Evolutionary conservation across 1,139 yeast genomes (phyloP).

Genomic region (Hyphopichia fennica): DNA sequence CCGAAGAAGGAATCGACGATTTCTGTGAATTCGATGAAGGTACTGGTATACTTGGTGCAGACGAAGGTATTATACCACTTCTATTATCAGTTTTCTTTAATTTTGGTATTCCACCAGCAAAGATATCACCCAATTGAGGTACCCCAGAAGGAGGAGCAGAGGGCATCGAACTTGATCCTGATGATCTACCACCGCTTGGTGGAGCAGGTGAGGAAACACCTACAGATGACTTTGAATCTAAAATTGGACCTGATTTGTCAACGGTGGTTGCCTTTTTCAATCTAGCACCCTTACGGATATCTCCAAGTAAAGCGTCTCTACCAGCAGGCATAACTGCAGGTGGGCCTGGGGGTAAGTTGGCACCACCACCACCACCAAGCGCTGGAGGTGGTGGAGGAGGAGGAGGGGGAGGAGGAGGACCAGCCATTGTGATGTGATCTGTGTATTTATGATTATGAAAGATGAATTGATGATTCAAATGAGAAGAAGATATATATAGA

Average conservation of each 20-base stretch:
- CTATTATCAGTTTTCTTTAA: conserved; percentile 51
- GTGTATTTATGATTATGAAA: background rate
- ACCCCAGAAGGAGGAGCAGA: conserved; percentile 28
- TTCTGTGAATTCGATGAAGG: background rate
- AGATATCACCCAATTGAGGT: conserved; percentile 73
- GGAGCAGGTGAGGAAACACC: conserved; percentile 12
- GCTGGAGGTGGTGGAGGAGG: conserved; percentile 40
- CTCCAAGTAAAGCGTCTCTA: conserved; percentile 81
- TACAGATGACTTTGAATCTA: conserved; percentile 32
- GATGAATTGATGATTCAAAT: background rate
- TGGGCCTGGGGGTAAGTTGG: conserved; percentile 20
- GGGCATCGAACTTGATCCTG: conserved; percentile 13
- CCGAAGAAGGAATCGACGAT: conserved; percentile 31
- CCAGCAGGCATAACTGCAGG: conserved; percentile 45
- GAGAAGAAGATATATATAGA: no score
- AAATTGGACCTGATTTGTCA: conserved; percentile 46
- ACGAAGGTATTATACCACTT: conserved; percentile 42
- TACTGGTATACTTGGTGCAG: conserved; percentile 32
- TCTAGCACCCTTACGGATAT: conserved; percentile 75
- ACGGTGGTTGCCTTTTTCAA: conserved; percentile 69
- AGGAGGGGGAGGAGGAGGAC: conserved; percentile 41
- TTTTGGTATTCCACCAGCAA: conserved; percentile 88
- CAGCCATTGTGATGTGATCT: conserved; percentile 16
- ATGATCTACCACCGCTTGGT: conserved; percentile 10
- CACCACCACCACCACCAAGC: conserved; percentile 14